Base-by-base conservation (phyloP, 2,329 filamentous ascomycete species). In the Truncatella angustata region DNA sequence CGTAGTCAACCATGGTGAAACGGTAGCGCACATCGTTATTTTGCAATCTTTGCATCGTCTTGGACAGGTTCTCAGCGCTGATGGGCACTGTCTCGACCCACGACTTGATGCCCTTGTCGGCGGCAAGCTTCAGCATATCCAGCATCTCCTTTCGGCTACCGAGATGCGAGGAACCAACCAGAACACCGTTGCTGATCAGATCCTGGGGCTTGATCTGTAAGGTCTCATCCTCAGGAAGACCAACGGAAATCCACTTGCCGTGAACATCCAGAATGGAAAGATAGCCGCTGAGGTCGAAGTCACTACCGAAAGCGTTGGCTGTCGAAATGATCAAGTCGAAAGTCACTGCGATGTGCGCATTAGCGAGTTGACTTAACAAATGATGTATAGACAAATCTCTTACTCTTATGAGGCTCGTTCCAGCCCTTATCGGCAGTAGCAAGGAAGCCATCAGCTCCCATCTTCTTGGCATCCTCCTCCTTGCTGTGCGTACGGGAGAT, bases 251-350 rank as follows among this genome's bases (percentile, higher is more conserved):
- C 83, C 88, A 94, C 65, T 80, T 81, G 53, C 87, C 89, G 73
- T 91, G 88, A 52, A 93, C 85, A 71, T 93, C 91, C 67, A 95
- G 80, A 62, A 91, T 81, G 55, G 81, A 82, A 63, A 95, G 82
- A 74, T 94, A 95, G 57, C 86, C 79, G 49, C 72, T 70, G 28
- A 90, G 73, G 64, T 90, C 82, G 71, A 90, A 90, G 44, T 77
- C 79, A 48, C 85, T 81, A 63, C 83, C 76, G 48, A 82, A 86
- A 32, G 80, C 84, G 64, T 84, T 88, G 60, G 88, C 86, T 6
- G 84, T 86, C 78, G 87, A 90, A 74, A 91, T 69, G 67, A 91
- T 88, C 60, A 91, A 78, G 72, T 91, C 88, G 62, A 91, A 90
- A 1, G 80, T 84, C 74, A 82, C 47, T 50, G 36, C 6, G 3